Conservation (phyloP, 208 protist species). For the Crithidia brevicula region DNA sequence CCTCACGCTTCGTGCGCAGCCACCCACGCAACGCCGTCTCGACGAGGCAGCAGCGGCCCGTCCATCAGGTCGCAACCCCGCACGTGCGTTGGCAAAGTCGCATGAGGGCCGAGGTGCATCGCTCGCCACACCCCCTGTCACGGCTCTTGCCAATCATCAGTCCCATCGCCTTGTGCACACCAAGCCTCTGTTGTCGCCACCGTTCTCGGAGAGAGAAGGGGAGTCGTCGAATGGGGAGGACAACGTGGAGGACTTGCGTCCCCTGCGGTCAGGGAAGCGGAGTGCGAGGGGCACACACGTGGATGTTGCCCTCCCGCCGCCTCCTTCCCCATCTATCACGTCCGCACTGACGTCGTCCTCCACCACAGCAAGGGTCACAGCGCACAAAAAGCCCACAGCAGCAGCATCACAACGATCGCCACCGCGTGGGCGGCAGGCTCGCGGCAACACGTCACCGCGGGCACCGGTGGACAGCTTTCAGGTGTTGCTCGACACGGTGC, state of each 20-base stretch:
- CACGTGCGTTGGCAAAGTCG: no score
- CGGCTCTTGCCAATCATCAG: no score
- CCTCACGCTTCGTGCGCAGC: not conserved
- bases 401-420: not conserved
- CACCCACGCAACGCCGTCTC: not conserved
- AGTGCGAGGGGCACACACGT: not conserved
- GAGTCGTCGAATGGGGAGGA: not conserved
- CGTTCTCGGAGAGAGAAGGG: not conserved
- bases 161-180: no score
- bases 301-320: not conserved
- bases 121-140: no score
- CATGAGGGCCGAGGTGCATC: no score
- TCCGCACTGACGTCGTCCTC: not conserved
- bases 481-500: constrained; percentile 1
- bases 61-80: no score
- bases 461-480: not conserved
- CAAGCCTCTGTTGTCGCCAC: not conserved
- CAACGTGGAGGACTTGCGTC: not conserved
- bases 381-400: not conserved
- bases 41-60: not conserved
- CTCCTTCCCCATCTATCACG: not conserved
- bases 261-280: not conserved
- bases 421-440: not conserved
- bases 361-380: not conserved
- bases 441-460: not conserved